Evolutionary conservation across 2,329 filamentous ascomycete species (phyloP), one percentile per base, ranked within the genome.

Genomic region (Cryphonectria nitschkei): DNA sequence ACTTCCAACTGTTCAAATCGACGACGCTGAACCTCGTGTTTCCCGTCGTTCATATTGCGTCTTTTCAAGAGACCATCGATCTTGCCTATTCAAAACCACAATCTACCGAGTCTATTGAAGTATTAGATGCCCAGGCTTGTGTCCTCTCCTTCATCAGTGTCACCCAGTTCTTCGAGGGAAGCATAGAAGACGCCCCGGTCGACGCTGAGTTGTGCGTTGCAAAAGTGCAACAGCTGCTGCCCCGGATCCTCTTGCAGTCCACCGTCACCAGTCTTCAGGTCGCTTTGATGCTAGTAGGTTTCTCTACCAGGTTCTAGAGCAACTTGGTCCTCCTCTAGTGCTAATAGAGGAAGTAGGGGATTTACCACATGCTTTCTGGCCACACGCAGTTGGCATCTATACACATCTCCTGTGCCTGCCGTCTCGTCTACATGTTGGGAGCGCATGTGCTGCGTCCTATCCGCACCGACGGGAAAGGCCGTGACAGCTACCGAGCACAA

Each of bases 91-190:
- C 29, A n/a, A 16, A 54, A 14, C 46, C 43, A 16, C 14, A n/a
- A 22, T 14, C 50, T 5, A 19, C 19, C 19, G 43, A 37, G 46
- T 66, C 46, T n/a, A 16, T 37, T 16, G 64, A 66, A 16, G 46
- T 26, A 0, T 3, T 54, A 22, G 39, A 64, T 39, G 81, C 82
- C 22, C 84, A 80, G 65, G 83, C 82, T 0, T 87, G 84, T 68
- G 79, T 88, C 0, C 80, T 86, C 65, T 80, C 85, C 0, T 87
- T 88, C 74, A 71, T 84, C 0, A 80, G 83, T 0, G 77, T 85
- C 52, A 75, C 79, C 68, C 79, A 74, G 54, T 73, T 78, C 52
- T 56, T 39, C 34, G 64, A 66, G 64, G 64, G 64, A 37, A 16
- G 8, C n/a, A 34, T 66, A 50, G 64, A 66, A 34, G 64, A 66